Base-by-base conservation (phyloP, 2,329 filamentous ascomycete genomes). In the Exophiala spinifera region DNA sequence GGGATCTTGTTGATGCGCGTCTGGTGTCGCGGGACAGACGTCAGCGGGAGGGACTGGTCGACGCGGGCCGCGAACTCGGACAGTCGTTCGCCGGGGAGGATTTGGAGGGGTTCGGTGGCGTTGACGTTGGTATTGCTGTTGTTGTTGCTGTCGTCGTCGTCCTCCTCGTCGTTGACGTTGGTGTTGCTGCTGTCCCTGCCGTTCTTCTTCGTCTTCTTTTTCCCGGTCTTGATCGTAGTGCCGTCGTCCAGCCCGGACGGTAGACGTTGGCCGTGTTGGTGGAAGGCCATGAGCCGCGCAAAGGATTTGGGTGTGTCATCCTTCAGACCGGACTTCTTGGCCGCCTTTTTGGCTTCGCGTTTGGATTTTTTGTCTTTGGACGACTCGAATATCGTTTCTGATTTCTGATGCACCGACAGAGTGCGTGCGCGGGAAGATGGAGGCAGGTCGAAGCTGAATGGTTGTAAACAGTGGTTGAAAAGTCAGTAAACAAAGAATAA, bases 271-370 rank as follows among this genome's bases (percentile, higher is more conserved):
- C 73, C 74, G n/a, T 82, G 79, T 14, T 76, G 72, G 37, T 86
- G 81, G 61, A 85, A 82, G 31, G 88, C 84, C 88, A 97, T 94
- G 59, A 97, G 74, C 11, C 91, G 85, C 58, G 83, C 83, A 71
- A 99, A 99, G 1, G 88, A 89, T 62, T 89, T 87, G 0, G 94
- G 94, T 1, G 88, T 91, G 72, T 97, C 94, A 69, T 95, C 85
- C 36, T 80, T 70, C 33, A 47, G 69, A 64, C 42, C 60, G 63
- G 63, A 57, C 69, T 71, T 51, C 64, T 49, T 66, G 42, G 71
- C 57, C 57, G 67, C 58, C 70, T 73, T 56, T 66, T 55, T 60
- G 65, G 8, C 62, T 37, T 55, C 51, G 7, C 17, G 53, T 17
- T 59, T 54, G 28, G 40, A 53, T 50, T 67, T 70, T 49, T 51